phyloP scores from a whole-genome alignment of 768 basidiomycete species.

The Favolaschia claudopus region DNA sequence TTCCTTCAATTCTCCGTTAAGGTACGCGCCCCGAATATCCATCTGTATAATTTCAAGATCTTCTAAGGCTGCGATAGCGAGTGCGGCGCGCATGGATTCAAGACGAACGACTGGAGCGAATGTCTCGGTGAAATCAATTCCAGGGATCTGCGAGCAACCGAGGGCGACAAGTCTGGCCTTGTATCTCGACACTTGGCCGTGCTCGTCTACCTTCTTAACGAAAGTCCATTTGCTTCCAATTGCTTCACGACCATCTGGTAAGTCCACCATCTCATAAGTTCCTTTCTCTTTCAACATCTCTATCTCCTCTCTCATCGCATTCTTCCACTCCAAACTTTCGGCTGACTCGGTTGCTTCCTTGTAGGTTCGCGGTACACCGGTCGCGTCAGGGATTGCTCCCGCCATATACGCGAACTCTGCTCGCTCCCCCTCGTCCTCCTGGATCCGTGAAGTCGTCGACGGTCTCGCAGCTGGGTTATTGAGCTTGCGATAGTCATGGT shows the following conservation, averaged over 20 bases:
- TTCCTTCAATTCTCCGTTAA: constrained; percentile 17
- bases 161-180: constrained; percentile 2
- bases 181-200: constrained; percentile 4
- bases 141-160: constrained; percentile 2
- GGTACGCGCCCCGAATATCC: constrained; percentile 15
- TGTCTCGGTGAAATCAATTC: constrained; percentile 1
- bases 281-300: constrained; percentile 20
- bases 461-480: constrained; percentile 4
- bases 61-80: constrained; percentile 2
- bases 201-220: constrained; percentile 9
- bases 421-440: background rate
- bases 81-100: background rate
- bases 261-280: constrained; percentile 10
- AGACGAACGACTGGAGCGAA: constrained; percentile 1
- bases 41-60: constrained; percentile 12
- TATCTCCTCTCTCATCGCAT: constrained; percentile 19
- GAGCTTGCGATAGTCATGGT: constrained; percentile 15
- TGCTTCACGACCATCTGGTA: constrained; percentile 5
- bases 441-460: too few species aligned
- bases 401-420: background rate
- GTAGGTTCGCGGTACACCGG: background rate
- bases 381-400: background rate
- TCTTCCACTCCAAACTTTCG: constrained; percentile 10
- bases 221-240: constrained; percentile 10
- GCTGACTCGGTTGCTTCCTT: constrained; percentile 3